Evolutionary conservation across 108 stramenopile genomes (phyloP).

Genomic region (Pseudonitzschia multiseries): DNA sequence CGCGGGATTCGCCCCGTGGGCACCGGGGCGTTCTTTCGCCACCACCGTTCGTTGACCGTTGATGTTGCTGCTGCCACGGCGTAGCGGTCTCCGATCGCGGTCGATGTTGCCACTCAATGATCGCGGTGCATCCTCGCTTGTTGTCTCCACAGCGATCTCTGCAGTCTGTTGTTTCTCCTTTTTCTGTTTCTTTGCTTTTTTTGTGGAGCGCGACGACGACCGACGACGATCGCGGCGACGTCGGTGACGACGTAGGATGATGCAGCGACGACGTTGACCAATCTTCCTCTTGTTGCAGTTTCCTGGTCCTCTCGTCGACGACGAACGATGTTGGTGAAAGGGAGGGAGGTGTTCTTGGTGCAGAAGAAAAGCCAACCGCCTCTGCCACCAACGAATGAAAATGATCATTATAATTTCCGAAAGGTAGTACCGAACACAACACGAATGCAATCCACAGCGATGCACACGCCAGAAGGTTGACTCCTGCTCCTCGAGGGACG

Average conservation of each 20-base stretch:
- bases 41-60: not conserved
- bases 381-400: not conserved
- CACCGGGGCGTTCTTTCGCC: no score
- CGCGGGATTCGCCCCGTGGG: not conserved
- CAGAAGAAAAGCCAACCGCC: not conserved
- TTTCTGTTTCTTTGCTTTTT: not conserved
- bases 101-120: not conserved
- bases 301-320: no score
- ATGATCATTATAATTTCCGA: not conserved
- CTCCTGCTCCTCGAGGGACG: not conserved
- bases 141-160: no score
- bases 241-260: not conserved
- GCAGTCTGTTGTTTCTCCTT: not conserved
- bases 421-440: not conserved
- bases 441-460: not conserved
- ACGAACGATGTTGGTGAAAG: not conserved
- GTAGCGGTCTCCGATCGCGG: not conserved
- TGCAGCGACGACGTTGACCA: not conserved
- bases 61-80: not conserved
- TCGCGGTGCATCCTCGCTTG: not conserved
- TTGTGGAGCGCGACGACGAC: not conserved
- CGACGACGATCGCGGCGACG: not conserved
- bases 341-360: not conserved
- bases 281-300: no score
- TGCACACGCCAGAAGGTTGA: not conserved